phyloP scores from a whole-genome alignment of 1,139 yeast genomes.

The Yamadazyma oceani region DNA sequence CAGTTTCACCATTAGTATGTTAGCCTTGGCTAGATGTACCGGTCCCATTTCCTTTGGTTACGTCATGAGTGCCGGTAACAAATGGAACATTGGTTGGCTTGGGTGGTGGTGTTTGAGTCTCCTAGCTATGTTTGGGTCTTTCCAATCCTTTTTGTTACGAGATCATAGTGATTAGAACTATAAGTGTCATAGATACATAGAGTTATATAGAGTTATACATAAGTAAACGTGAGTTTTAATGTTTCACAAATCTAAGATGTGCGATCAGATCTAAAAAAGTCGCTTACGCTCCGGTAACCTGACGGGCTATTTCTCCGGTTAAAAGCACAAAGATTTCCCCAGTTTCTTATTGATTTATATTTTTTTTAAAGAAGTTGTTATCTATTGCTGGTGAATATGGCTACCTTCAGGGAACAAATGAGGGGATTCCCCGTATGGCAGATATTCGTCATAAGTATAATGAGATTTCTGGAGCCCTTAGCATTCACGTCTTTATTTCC shows the following conservation, averaged over 20 bases:
- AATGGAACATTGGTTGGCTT: slow-evolving; percentile 41
- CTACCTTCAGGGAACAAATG: slow-evolving; percentile 21
- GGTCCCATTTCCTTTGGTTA: slow-evolving; percentile 63
- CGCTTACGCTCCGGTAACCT: too few species aligned
- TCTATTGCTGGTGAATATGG: too few species aligned
- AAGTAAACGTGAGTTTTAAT: background rate
- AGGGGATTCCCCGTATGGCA: slow-evolving; percentile 54
- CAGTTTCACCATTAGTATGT: slow-evolving; percentile 48
- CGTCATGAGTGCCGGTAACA: slow-evolving; percentile 49
- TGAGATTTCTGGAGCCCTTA: slow-evolving; percentile 60
- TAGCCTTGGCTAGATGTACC: slow-evolving; percentile 53
- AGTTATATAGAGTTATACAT: background rate
- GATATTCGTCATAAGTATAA: slow-evolving; percentile 42
- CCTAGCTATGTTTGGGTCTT: slow-evolving; percentile 32
- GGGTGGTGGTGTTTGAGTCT: slow-evolving; percentile 50
- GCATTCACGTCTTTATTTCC: slow-evolving; percentile 66
- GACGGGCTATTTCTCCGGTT: too few species aligned
- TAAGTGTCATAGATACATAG: too few species aligned
- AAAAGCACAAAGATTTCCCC: too few species aligned
- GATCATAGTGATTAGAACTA: slow-evolving; percentile 20
- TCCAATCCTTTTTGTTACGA: slow-evolving; percentile 31
- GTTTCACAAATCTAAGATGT: too few species aligned
- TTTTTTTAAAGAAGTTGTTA: too few species aligned
- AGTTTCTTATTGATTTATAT: too few species aligned
- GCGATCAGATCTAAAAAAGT: too few species aligned